Percentiles rank a stretch among this genome's conserved stretches.
Evolutionary conservation across 345 rosid species (phyloP).

Genomic region (Moricandia moricandioides): DNA sequence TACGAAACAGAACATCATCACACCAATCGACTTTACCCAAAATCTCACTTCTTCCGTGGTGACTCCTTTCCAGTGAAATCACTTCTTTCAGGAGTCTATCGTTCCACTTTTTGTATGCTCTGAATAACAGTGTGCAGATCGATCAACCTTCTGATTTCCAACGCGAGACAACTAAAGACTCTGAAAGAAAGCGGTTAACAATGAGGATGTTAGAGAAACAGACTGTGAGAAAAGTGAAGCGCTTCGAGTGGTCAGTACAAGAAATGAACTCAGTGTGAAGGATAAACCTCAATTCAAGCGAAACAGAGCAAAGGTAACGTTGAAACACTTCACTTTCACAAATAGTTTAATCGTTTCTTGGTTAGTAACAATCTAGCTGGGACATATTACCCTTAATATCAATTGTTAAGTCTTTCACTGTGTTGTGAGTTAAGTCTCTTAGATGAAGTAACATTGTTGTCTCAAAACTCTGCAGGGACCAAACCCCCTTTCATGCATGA

Average conservation of each 20-base stretch:
- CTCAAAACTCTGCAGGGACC: constrained; percentile 60
- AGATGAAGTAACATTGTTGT: constrained; percentile 12
- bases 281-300: constrained; percentile 81
- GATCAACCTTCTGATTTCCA: constrained; percentile 80
- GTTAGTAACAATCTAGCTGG: not conserved
- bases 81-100: constrained; percentile 57
- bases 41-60: not conserved
- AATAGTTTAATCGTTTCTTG: not conserved
- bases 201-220: constrained; percentile 50
- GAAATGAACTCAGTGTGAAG: constrained; percentile 42
- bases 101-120: constrained; percentile 73
- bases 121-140: constrained; percentile 72
- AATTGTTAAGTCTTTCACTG: not conserved
- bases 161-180: constrained; percentile 50
- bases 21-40: not conserved
- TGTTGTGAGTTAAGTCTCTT: not conserved
- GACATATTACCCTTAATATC: too few species aligned
- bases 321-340: not conserved
- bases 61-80: not conserved
- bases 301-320: constrained; percentile 66
- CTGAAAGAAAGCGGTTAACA: constrained; percentile 58
- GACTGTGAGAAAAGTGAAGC: constrained; percentile 31
- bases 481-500: constrained; percentile 80
- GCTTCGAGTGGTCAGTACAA: constrained; percentile 25
- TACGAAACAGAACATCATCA: not conserved